Conservation (phyloP, 495 filamentous ascomycete genomes). For the Xylaria flabelliformis region DNA sequence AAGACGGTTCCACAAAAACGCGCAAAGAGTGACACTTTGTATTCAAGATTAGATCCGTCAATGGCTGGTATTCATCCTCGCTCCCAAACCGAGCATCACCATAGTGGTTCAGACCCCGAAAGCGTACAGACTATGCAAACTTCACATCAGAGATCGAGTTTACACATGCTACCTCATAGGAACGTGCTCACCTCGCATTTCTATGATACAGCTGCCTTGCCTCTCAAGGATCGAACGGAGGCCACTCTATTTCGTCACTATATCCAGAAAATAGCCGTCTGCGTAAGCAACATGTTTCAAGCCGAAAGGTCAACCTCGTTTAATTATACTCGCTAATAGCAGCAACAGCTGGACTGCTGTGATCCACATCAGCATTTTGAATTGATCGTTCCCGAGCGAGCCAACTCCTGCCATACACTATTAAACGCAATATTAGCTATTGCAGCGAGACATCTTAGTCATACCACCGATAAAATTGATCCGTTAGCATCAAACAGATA, state of each 20-base stretch:
- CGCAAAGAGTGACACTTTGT: neutral
- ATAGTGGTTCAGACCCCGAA: neutral
- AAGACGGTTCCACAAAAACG: neutral
- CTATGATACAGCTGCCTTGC: constrained; percentile 35
- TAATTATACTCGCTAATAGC: constrained; percentile 25
- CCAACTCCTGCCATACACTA: constrained; percentile 57
- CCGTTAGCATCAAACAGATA: constrained; percentile 55
- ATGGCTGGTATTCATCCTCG: neutral
- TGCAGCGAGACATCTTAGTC: constrained; percentile 61
- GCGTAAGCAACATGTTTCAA: constrained; percentile 44
- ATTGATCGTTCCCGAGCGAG: constrained; percentile 57
- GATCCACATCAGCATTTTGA: constrained; percentile 62
- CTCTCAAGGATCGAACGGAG: constrained; percentile 46
- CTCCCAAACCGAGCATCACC: neutral
- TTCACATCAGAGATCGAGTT: neutral
- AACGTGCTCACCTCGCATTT: constrained; percentile 14
- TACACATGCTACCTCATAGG: constrained; percentile 18
- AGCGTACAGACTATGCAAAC: constrained; percentile 13
- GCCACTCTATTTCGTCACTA: constrained; percentile 56
- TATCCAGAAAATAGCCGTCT: constrained; percentile 55
- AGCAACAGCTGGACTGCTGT: constrained; percentile 61
- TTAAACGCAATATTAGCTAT: constrained; percentile 66
- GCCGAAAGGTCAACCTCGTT: neutral
- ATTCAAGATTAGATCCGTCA: neutral
- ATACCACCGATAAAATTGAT: constrained; percentile 54